Evolutionary conservation across 148 eudicot genomes (phyloP).

Genomic region (Rhododendron griersonianum): DNA sequence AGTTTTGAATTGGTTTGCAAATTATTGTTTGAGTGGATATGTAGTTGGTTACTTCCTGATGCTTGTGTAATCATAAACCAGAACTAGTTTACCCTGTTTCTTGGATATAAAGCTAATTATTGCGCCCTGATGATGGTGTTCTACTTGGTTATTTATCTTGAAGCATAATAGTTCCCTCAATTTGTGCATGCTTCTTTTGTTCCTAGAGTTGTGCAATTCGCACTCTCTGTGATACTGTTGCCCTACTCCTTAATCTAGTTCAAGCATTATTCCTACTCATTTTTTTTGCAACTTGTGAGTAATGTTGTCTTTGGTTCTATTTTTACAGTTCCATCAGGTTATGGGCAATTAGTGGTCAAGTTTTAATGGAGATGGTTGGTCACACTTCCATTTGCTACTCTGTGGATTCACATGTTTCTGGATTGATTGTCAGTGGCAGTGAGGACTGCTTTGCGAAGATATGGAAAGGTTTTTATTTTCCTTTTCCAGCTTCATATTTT

Average conservation of each 20-base stretch:
- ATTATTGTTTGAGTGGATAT: background rate
- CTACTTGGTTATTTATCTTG: background rate
- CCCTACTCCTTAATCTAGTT: background rate
- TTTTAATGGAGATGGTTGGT: conserved; percentile 95
- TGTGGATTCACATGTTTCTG: conserved; percentile 81
- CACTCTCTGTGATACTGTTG: background rate
- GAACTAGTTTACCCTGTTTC: background rate
- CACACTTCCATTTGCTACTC: conserved; percentile 91
- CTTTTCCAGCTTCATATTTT: background rate
- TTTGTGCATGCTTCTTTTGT: conserved; percentile 5
- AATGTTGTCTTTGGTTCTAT: conserved; percentile 5
- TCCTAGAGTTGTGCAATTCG: background rate
- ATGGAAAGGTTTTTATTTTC: conserved; percentile 75
- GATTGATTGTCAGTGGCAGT: conserved; percentile 89
- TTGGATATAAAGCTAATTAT: background rate
- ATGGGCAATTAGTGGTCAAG: conserved; percentile 82
- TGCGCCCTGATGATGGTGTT: background rate
- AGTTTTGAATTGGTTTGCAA: background rate
- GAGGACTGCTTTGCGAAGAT: conserved; percentile 88
- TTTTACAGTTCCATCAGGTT: conserved; percentile 69
- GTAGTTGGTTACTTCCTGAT: background rate
- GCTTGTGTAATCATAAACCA: background rate
- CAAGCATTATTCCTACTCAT: background rate
- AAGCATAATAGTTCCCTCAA: background rate
- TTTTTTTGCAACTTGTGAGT: background rate